Percentiles rank a stretch among this genome's conserved stretches.
Conservation (phyloP, 2,329 filamentous ascomycete species). For the Ophiostoma pallidulum region DNA sequence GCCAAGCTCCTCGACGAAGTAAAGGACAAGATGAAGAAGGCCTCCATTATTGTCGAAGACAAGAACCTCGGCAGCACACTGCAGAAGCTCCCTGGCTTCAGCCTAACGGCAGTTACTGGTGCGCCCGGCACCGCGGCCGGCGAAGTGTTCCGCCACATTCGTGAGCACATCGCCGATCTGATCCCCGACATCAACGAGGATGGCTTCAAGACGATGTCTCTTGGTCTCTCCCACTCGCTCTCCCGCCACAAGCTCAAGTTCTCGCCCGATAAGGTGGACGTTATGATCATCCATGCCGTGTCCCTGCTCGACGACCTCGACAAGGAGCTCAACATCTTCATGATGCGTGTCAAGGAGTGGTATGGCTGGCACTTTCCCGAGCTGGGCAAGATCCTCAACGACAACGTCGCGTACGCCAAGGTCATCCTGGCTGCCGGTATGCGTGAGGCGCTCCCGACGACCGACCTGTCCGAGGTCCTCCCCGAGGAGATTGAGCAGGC, state of each 20-base stretch:
- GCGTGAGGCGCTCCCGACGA: conserved; percentile 65
- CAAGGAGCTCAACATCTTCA: conserved; percentile 97
- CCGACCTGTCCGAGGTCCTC: conserved; percentile 79
- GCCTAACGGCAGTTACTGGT: conserved; percentile 71
- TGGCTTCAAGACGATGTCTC: conserved; percentile 86
- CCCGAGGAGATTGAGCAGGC: conserved; percentile 90
- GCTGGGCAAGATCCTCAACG: conserved; percentile 91
- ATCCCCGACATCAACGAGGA: conserved; percentile 79
- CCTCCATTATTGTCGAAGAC: conserved; percentile 86
- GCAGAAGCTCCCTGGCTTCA: conserved; percentile 80
- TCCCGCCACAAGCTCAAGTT: conserved; percentile 98
- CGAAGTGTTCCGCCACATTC: conserved; percentile 90
- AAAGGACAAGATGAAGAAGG: conserved; percentile 89
- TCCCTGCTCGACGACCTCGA: conserved; percentile 89
- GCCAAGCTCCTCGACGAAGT: conserved; percentile 73
- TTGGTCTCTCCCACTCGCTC: conserved; percentile 94
- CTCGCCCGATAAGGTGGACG: conserved; percentile 95
- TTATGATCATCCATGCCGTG: conserved; percentile 98
- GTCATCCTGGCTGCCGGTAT: conserved; percentile 85
- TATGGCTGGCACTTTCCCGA: conserved; percentile 99
- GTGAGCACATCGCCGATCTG: conserved; percentile 78
- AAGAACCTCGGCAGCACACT: conserved; percentile 87
- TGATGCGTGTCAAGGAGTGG: conserved; percentile 99
- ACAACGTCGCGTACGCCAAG: conserved; percentile 88
- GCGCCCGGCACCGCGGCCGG: conserved; percentile 71